A percentile compares a stretch with the other conserved stretches of the same genome.
Evolutionary conservation across 306 rosid genomes (phyloP).

Genomic region (Comarum palustre): DNA sequence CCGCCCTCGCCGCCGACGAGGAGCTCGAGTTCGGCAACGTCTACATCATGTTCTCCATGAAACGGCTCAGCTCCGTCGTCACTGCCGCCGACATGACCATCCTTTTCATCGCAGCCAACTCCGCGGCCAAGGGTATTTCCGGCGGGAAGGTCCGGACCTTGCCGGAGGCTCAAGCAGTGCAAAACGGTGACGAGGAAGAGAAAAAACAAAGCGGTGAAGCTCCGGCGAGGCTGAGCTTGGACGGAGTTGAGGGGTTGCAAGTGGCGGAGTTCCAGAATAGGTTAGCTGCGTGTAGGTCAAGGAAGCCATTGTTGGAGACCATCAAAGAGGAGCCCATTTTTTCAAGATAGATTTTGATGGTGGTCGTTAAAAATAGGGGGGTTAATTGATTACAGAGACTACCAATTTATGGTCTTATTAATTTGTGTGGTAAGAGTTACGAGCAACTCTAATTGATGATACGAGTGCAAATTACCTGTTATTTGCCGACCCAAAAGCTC

Average conservation of each 20-base stretch:
- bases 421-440: not conserved
- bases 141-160: conserved; percentile 38
- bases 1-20: conserved; percentile 72
- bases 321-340: conserved; percentile 64
- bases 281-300: conserved; percentile 62
- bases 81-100: conserved; percentile 70
- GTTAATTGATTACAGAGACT: not conserved
- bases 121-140: conserved; percentile 62
- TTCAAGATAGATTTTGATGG: conserved; percentile 21
- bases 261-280: conserved; percentile 49
- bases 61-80: conserved; percentile 55
- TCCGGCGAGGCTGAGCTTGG: conserved; percentile 53
- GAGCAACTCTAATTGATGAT: not conserved
- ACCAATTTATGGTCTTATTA: not conserved
- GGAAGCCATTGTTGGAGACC: conserved; percentile 80
- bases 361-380: not conserved
- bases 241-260: conserved; percentile 49
- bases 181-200: not conserved
- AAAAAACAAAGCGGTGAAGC: not conserved
- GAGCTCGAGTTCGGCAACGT: conserved; percentile 69
- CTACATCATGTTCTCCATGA: conserved; percentile 77
- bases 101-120: conserved; percentile 71
- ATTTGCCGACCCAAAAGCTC: no score
- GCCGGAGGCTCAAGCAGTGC: conserved; percentile 28
- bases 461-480: no score